These are phyloP conservation scores for Nicotiana rustica DNA, from an alignment of 305 asterid genomes.

Conservation along the genomic window DNA sequence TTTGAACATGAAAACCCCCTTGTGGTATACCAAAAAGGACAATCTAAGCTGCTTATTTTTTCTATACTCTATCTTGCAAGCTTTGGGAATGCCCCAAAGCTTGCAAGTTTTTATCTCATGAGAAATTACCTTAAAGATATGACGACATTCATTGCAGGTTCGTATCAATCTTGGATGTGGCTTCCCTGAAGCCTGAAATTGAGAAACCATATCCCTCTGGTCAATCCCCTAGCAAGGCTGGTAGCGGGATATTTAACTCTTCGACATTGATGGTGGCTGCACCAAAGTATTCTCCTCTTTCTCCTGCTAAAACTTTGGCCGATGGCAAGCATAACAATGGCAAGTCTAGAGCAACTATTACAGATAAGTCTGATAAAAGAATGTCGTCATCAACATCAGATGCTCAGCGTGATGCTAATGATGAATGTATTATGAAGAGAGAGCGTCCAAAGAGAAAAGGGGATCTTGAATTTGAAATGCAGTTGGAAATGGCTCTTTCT, in stretches of 20 bases:
- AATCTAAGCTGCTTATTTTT: constrained; percentile 16
- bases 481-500: constrained; percentile 87
- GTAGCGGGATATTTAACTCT: constrained; percentile 68
- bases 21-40: constrained; percentile 18
- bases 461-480: constrained; percentile 91
- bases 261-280: constrained; percentile 89
- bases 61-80: constrained; percentile 26
- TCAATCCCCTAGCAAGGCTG: constrained; percentile 50
- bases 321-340: constrained; percentile 47
- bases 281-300: constrained; percentile 57
- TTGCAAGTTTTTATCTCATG: constrained; percentile 30
- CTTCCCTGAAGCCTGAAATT: constrained; percentile 79
- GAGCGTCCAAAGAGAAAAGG: constrained; percentile 76
- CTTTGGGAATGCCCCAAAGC: constrained; percentile 9
- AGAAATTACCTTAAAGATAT: constrained; percentile 12
- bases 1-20: constrained; percentile 13
- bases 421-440: constrained; percentile 46
- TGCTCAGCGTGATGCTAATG: constrained; percentile 50
- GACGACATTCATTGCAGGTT: constrained; percentile 57
- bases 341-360: constrained; percentile 45
- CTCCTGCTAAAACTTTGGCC: constrained; percentile 46
- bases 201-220: constrained; percentile 58
- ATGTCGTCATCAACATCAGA: constrained; percentile 45
- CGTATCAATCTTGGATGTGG: constrained; percentile 82
- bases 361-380: constrained; percentile 46